Conservation (phyloP, 495 filamentous ascomycete genomes). For the Aspergillus nidulans region DNA sequence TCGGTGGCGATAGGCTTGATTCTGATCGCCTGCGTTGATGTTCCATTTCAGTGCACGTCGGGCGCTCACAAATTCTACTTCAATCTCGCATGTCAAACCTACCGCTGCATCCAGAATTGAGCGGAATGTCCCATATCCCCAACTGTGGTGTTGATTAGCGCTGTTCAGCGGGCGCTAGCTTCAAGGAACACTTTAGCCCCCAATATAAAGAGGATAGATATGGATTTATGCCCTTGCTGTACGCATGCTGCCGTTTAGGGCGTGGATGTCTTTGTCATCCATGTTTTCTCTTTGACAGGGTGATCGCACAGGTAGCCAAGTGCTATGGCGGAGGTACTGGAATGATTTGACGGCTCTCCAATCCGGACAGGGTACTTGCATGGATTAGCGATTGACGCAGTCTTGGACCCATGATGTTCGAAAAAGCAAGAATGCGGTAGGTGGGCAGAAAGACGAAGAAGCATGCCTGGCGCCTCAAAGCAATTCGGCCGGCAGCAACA, state of each 20-base stretch:
- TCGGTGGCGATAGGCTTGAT: constrained; percentile 8
- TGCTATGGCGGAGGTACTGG: constrained; percentile 1
- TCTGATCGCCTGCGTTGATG: neutral
- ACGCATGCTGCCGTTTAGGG: neutral
- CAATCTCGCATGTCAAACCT: neutral
- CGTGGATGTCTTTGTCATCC: neutral
- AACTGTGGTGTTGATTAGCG: neutral
- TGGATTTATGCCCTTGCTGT: neutral
- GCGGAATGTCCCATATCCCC: neutral
- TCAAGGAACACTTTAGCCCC: neutral
- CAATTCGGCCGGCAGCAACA: neutral
- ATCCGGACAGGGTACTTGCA: constrained; percentile 8
- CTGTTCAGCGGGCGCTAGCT: neutral
- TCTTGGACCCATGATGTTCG: neutral
- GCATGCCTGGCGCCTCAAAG: too few species aligned
- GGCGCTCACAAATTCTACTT: neutral
- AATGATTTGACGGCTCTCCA: neutral
- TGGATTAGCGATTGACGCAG: neutral
- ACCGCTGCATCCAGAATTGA: neutral
- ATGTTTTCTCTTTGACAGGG: neutral
- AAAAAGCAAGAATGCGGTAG: constrained; percentile 9
- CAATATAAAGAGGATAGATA: neutral
- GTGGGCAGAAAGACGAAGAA: neutral
- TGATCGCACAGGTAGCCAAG: neutral
- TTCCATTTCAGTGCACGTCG: neutral